phyloP scores from a whole-genome alignment of 805 yeast species.

The Starmera dryadoides region DNA sequence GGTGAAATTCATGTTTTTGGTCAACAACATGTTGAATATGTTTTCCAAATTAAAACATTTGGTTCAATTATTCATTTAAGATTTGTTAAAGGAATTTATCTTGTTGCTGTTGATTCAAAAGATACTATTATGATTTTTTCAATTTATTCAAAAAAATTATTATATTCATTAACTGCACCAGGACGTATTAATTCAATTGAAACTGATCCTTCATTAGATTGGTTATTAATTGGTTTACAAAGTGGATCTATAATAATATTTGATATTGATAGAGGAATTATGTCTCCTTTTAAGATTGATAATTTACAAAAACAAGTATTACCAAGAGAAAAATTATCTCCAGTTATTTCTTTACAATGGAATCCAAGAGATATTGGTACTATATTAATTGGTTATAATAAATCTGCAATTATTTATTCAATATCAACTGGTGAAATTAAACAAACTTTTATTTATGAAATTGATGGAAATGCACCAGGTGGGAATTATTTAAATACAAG shows the following conservation, averaged over 20 bases:
- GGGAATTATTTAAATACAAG: conserved; percentile 38
- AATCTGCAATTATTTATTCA: conserved; percentile 63
- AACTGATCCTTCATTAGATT: conserved; percentile 83
- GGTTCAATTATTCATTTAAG: conserved; percentile 46
- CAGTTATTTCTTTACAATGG: conserved; percentile 63
- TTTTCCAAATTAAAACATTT: conserved; percentile 44
- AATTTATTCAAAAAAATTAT: conserved; percentile 49
- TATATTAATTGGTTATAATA: conserved; percentile 64
- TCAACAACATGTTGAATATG: conserved; percentile 69
- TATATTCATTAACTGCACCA: conserved; percentile 56
- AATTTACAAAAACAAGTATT: conserved; percentile 59
- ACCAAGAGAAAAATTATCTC: conserved; percentile 51
- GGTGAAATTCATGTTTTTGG: conserved; percentile 79
- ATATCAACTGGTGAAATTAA: conserved; percentile 53
- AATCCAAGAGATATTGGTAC: conserved; percentile 89
- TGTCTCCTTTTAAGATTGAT: conserved; percentile 60
- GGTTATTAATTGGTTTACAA: conserved; percentile 72
- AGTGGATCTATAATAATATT: conserved; percentile 68
- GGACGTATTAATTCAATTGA: conserved; percentile 63
- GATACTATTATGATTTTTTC: conserved; percentile 66
- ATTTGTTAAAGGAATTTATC: conserved; percentile 75
- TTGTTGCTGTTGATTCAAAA: conserved; percentile 62
- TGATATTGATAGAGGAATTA: conserved; percentile 72
- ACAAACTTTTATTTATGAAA: conserved; percentile 48
- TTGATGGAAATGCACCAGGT: conserved; percentile 67